A percentile compares a stretch with the other conserved stretches of the same genome.
phyloP scores from a whole-genome alignment of 2,329 filamentous ascomycete species.

The Fusarium duplospermum region DNA sequence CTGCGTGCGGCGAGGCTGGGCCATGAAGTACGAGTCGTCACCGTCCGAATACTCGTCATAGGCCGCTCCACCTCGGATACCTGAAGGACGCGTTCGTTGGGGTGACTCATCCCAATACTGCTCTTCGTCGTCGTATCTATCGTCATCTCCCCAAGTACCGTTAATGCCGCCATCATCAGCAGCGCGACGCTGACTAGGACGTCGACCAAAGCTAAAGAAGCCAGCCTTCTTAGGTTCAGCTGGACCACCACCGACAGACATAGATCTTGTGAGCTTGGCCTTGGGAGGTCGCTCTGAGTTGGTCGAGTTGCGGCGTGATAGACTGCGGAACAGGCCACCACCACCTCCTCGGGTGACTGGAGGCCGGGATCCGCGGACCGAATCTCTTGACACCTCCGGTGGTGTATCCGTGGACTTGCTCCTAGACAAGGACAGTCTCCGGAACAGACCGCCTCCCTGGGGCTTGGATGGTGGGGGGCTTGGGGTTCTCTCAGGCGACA shows the following conservation, averaged over 20 bases:
- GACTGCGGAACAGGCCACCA: conserved; percentile 59
- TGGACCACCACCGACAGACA: conserved; percentile 63
- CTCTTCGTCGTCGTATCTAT: conserved; percentile 48
- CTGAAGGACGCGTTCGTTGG: conserved; percentile 40
- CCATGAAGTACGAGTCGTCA: conserved; percentile 69
- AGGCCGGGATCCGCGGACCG: conserved; percentile 58
- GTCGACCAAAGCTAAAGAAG: conserved; percentile 56
- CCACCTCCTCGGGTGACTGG: conserved; percentile 57
- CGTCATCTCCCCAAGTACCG: conserved; percentile 63
- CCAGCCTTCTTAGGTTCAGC: conserved; percentile 60
- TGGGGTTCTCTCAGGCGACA: conserved; percentile 57
- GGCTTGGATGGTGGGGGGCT: conserved; percentile 52
- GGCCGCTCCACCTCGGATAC: conserved; percentile 56
- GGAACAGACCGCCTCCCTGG: conserved; percentile 54
- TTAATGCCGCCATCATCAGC: conserved; percentile 66
- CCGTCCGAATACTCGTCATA: conserved; percentile 64
- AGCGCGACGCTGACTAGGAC: conserved; percentile 53
- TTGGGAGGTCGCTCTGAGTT: conserved; percentile 50
- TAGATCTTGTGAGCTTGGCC: conserved; percentile 63
- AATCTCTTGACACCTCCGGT: conserved; percentile 53
- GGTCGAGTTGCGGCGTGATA: conserved; percentile 51
- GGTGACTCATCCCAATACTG: conserved; percentile 40
- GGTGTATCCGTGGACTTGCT: conserved; percentile 51
- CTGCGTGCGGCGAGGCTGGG: conserved; percentile 49
- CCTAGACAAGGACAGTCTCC: conserved; percentile 57